A percentile compares a stretch with the other conserved stretches of the same genome.
These are phyloP conservation scores for Dioscorea zingiberensis DNA, from an alignment of 106 monocot genomes.

Conservation along the genomic window DNA sequence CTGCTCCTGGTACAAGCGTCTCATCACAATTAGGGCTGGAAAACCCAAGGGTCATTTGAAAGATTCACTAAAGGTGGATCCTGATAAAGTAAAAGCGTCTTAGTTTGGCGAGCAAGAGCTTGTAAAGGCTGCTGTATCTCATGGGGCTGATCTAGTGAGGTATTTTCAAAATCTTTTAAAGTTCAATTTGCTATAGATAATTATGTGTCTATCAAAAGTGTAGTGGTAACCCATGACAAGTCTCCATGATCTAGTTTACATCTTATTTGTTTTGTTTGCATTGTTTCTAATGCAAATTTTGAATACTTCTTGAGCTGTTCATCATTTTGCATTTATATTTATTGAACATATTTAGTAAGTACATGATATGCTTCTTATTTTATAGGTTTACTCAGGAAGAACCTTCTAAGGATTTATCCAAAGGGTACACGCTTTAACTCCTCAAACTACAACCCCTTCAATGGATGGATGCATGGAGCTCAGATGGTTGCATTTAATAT, in stretches of 20 bases:
- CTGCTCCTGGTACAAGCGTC: conserved; percentile 32
- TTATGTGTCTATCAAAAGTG: not conserved
- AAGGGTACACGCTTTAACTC: conserved; percentile 42
- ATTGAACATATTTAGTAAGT: not conserved
- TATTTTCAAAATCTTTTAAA: not conserved
- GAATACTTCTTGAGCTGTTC: not conserved
- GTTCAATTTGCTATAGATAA: not conserved
- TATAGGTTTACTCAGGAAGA: conserved; percentile 47
- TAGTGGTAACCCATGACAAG: too few species aligned
- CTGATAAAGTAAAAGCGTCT: conserved; percentile 54
- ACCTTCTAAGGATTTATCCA: conserved; percentile 39
- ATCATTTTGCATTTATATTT: not conserved
- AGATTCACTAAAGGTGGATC: conserved; percentile 45
- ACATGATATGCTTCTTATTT: too few species aligned
- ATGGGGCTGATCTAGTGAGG: conserved; percentile 34
- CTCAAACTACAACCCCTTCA: conserved; percentile 40
- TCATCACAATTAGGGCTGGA: conserved; percentile 63
- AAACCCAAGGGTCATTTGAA: conserved; percentile 43
- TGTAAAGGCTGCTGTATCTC: conserved; percentile 22
- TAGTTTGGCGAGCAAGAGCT: conserved; percentile 51
- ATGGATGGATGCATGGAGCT: conserved; percentile 46
- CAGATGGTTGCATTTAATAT: conserved; percentile 60
- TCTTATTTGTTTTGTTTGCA: not conserved
- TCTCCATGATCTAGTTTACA: too few species aligned
- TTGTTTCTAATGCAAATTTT: too few species aligned